These are phyloP conservation scores for Chimonanthus praecox DNA, from an alignment of 164 flowering plant species.

Conservation along the genomic window DNA sequence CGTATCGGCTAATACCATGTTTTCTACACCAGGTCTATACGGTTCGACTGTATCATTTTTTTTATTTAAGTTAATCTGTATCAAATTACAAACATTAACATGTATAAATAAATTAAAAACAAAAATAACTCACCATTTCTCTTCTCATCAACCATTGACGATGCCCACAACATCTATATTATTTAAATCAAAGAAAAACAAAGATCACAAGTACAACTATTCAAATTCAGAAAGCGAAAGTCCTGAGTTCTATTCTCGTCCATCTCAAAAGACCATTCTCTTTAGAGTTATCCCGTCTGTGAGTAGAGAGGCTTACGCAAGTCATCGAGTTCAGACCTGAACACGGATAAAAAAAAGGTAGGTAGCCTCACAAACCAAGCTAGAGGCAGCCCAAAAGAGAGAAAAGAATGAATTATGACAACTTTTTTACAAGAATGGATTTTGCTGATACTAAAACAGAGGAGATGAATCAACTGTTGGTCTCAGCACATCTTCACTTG, in stretches of 20 bases:
- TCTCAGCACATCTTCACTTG: background rate
- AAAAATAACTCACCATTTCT: background rate
- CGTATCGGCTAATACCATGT: too few species aligned
- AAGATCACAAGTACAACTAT: background rate
- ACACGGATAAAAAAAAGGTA: too few species aligned
- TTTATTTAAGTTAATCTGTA: background rate
- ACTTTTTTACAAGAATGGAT: background rate
- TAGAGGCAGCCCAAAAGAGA: constrained; percentile 5
- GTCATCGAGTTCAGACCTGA: background rate
- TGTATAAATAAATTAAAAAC: background rate
- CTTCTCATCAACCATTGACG: background rate
- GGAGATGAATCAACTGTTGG: constrained; percentile 32
- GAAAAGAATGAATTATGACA: constrained; percentile 3
- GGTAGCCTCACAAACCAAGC: constrained; percentile 13
- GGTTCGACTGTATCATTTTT: too few species aligned
- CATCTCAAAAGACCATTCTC: too few species aligned
- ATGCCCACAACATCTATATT: background rate
- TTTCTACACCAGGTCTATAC: too few species aligned
- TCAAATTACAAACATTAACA: constrained; percentile 2
- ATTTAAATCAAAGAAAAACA: background rate
- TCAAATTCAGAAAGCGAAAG: background rate
- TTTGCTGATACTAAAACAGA: constrained; percentile 27
- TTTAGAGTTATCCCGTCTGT: too few species aligned
- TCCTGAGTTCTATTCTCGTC: too few species aligned
- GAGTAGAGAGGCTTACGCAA: background rate